Percentiles rank a stretch among this genome's conserved stretches.
Evolutionary conservation across 1,284 basidiomycete species (phyloP).

Genomic region (Inonotus hispidus): DNA sequence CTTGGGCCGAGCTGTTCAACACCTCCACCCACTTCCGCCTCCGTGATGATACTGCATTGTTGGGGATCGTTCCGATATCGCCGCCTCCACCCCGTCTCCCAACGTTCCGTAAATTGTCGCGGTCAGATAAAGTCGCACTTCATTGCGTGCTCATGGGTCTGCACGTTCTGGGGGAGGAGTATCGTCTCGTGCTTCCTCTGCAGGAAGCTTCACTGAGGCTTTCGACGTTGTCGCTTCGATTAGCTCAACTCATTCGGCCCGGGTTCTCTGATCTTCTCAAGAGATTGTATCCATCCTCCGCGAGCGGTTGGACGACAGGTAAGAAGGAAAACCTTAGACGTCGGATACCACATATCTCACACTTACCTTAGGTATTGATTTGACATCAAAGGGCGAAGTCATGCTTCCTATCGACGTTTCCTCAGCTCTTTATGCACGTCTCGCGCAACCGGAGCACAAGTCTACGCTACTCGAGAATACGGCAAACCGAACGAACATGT

Average conservation of each 20-base stretch:
- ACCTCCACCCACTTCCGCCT: constrained; percentile 41
- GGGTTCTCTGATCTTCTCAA: constrained; percentile 91
- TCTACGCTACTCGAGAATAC: background rate
- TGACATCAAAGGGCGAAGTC: constrained; percentile 10
- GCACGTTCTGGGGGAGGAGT: constrained; percentile 72
- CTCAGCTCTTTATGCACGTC: constrained; percentile 26
- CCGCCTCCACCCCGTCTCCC: constrained; percentile 38
- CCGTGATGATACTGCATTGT: constrained; percentile 52
- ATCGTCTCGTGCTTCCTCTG: constrained; percentile 50
- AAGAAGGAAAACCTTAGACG: constrained; percentile 34
- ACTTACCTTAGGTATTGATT: constrained; percentile 3
- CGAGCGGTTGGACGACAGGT: constrained; percentile 51
- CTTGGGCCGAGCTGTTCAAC: constrained; percentile 33
- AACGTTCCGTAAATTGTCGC: constrained; percentile 14
- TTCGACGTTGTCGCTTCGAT: constrained; percentile 56
- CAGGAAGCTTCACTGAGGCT: constrained; percentile 55
- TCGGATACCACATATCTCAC: background rate
- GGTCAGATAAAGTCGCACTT: constrained; percentile 32
- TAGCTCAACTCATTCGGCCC: constrained; percentile 62
- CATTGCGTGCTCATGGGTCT: constrained; percentile 60
- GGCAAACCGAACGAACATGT: constrained; percentile 21
- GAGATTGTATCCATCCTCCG: constrained; percentile 59
- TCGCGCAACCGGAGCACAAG: constrained; percentile 16
- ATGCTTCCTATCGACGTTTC: constrained; percentile 33
- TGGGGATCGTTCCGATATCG: constrained; percentile 2